Evolutionary conservation across 129 eudicot species (phyloP), one percentile per base, ranked within the genome.

Genomic region (Sambucus nigra): DNA sequence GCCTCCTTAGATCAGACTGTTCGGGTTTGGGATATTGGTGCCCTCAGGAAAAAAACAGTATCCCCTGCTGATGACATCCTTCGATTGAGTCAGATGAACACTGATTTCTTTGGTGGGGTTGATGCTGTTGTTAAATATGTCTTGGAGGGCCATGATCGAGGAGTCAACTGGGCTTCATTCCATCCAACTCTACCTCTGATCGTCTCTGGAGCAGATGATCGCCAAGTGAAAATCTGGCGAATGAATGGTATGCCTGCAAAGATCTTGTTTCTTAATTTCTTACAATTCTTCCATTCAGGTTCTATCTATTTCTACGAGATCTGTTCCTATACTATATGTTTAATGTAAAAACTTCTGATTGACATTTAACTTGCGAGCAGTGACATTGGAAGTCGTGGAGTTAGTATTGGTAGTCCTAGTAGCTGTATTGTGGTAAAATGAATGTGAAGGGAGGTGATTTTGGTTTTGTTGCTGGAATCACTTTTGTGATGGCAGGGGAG

Each of bases 101-200:
- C 88, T 9, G 94, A 84, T 55, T 80, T 84, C 52, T 84, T 83
- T 66, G 93, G 93, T 17, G 93, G 93, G 14, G 86, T 83, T 59
- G 93, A 83, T 83, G 93, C 93, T 72, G 93, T 83, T 61, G 93
- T 83, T 54, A 83, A 83, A 73, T 83, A 83, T 65, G 93, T 83
- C 13, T 57, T 83, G 67, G 93, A 83, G 62, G 93, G 93, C 11
- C 93, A 83, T 69, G 93, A 83, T 69, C 74, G 93, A 58, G 93
- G 93, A 12, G 93, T 83, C 28, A 83, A 83, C 60, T 83, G 93
- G 93, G 93, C 93, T 27, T 78, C 93, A n/a, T 83, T 83, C 52
- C 93, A 83, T 69, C 93, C 93, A 5, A 78, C 93, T 35, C 86
- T 83, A 24, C 93, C 93, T 53, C 71, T 83, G 20, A 83, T 83